These are phyloP conservation scores for Pistacia integerrima DNA, from an alignment of 345 rosid genomes.

Conservation along the genomic window DNA sequence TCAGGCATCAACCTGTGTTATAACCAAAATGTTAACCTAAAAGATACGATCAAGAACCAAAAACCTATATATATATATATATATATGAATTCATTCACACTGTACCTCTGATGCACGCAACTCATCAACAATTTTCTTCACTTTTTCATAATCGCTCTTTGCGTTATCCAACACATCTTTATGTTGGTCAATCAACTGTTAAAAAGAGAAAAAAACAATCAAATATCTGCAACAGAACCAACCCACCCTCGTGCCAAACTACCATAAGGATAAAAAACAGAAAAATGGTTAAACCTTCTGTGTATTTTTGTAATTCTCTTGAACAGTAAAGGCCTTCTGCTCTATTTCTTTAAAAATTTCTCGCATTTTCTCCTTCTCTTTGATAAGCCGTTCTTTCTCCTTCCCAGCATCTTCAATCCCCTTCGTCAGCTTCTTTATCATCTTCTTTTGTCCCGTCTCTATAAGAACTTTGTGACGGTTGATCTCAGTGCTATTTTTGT, in stretches of 20 bases:
- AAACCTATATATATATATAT: conserved; percentile 15
- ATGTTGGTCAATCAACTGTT: conserved; percentile 80
- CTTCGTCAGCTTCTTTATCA: conserved; percentile 84
- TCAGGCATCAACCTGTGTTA: conserved; percentile 84
- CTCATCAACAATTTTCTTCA: conserved; percentile 80
- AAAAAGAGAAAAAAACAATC: conserved; percentile 16
- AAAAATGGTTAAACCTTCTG: conserved; percentile 55
- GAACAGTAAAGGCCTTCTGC: conserved; percentile 82
- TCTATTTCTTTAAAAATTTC: conserved; percentile 65
- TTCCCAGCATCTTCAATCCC: conserved; percentile 77
- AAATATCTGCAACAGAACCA: conserved; percentile 9
- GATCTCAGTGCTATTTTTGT: conserved; percentile 79
- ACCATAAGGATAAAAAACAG: conserved; percentile 4
- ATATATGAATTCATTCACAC: conserved; percentile 14
- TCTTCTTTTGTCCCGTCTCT: conserved; percentile 84
- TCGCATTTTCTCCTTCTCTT: conserved; percentile 72
- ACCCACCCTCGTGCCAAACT: background rate
- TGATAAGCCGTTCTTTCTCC: conserved; percentile 68
- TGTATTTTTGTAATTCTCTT: conserved; percentile 74
- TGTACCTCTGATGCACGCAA: conserved; percentile 83
- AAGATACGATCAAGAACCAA: conserved; percentile 17
- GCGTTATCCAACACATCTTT: conserved; percentile 65
- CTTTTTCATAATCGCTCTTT: conserved; percentile 62
- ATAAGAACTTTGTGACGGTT: conserved; percentile 88
- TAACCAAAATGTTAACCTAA: conserved; percentile 16